phyloP scores from a whole-genome alignment of 257 asterid genomes.

The Solanum paucissectum region DNA sequence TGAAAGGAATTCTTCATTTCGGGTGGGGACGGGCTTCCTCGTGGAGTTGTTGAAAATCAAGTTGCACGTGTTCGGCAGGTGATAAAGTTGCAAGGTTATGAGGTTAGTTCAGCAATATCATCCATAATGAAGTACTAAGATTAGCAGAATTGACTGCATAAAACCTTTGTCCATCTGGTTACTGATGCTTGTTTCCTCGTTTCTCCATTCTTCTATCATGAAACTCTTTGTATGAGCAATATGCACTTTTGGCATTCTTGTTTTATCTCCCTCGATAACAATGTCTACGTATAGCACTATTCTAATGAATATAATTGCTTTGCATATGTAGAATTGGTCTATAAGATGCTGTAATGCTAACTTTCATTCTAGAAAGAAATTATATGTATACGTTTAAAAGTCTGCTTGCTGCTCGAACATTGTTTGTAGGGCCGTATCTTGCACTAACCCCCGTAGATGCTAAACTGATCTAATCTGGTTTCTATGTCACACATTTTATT shows the following conservation, averaged over 20 bases:
- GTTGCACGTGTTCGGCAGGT: conserved; percentile 72
- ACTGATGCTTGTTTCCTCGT: background rate
- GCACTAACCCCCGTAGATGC: background rate
- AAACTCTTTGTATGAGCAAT: background rate
- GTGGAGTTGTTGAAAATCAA: conserved; percentile 97
- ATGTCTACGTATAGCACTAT: background rate
- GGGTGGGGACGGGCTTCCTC: conserved; percentile 99
- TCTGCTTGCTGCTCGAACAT: background rate
- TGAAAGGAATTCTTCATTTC: conserved; percentile 82
- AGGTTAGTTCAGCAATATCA: conserved; percentile 47
- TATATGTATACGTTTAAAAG: background rate
- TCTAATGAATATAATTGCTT: background rate
- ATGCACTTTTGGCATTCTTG: background rate
- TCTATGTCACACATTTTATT: background rate
- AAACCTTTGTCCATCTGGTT: background rate
- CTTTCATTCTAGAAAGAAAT: background rate
- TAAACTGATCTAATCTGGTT: background rate
- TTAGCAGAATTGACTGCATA: background rate
- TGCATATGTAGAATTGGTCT: background rate
- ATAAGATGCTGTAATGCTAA: background rate
- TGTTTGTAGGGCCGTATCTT: background rate
- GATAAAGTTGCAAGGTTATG: conserved; percentile 58
- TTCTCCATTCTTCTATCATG: background rate
- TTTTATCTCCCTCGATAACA: background rate
- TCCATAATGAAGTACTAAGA: background rate